Conservation (phyloP, 495 filamentous ascomycete genomes). For the Penicillium soppii region DNA sequence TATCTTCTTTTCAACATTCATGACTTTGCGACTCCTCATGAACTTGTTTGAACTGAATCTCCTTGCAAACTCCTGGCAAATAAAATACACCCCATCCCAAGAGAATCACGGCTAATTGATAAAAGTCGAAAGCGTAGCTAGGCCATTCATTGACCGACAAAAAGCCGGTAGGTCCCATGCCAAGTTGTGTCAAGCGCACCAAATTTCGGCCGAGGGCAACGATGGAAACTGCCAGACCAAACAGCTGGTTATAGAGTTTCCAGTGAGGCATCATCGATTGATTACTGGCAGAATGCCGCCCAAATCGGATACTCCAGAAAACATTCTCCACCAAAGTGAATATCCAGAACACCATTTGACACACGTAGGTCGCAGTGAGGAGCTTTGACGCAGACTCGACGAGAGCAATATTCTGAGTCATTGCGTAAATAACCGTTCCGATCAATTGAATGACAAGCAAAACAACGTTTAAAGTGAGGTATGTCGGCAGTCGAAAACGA, state of each 20-base stretch:
- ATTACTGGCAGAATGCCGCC: background rate
- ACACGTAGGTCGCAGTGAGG: slow-evolving; percentile 6
- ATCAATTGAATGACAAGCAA: slow-evolving; percentile 1
- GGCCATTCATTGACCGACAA: slow-evolving; percentile 10
- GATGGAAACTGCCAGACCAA: slow-evolving; percentile 5
- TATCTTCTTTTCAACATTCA: no score
- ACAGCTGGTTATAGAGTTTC: slow-evolving; percentile 10
- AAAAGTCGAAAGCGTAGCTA: slow-evolving; percentile 11
- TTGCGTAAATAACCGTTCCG: background rate
- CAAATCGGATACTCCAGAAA: slow-evolving; percentile 3
- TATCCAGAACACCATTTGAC: slow-evolving; percentile 4
- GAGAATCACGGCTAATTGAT: slow-evolving; percentile 6
- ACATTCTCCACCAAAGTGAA: slow-evolving; percentile 4
- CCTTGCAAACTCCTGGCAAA: background rate
- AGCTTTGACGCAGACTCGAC: background rate
- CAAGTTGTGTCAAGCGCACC: slow-evolving; percentile 8
- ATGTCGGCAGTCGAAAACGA: background rate
- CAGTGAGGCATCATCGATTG: background rate
- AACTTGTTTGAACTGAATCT: background rate
- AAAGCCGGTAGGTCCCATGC: slow-evolving; percentile 2
- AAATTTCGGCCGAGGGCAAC: slow-evolving; percentile 10
- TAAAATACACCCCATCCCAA: slow-evolving; percentile 10
- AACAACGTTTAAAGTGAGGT: slow-evolving; percentile 1
- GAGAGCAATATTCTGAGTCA: background rate
- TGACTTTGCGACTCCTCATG: no score